Evolutionary conservation across 2,329 filamentous ascomycete genomes (phyloP).

Genomic region (Phaeosphaeria sp.): DNA sequence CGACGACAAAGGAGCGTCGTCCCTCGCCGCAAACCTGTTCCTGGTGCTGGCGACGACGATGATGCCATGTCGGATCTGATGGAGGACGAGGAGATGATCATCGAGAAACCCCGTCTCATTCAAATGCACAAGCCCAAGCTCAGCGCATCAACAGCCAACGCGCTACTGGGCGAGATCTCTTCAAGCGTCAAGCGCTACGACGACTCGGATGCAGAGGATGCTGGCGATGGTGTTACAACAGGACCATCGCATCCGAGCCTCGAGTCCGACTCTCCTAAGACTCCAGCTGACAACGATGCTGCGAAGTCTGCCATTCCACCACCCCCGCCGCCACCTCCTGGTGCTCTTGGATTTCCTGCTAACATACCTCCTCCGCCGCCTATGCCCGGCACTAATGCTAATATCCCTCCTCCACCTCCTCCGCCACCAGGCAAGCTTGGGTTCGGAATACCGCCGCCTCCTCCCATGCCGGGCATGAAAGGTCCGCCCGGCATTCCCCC

Average conservation of each 20-base stretch:
- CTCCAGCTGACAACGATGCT: conserved; percentile 64
- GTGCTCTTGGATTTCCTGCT: conserved; percentile 46
- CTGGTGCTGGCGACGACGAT: conserved; percentile 43
- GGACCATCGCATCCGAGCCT: conserved; percentile 78
- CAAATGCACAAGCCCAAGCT: conserved; percentile 77
- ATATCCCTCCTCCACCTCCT: conserved; percentile 55
- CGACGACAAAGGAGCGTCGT: conserved; percentile 52
- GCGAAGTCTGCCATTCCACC: conserved; percentile 51
- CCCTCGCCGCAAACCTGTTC: conserved; percentile 46
- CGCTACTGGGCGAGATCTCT: conserved; percentile 74
- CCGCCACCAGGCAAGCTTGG: conserved; percentile 57
- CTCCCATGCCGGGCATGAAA: conserved; percentile 55
- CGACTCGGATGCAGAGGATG: conserved; percentile 74
- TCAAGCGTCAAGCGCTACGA: conserved; percentile 77
- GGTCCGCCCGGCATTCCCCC: conserved; percentile 46
- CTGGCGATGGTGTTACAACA: conserved; percentile 72
- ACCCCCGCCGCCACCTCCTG: conserved; percentile 54
- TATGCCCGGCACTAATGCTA: conserved; percentile 54
- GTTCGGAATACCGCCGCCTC: conserved; percentile 53
- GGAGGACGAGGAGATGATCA: conserved; percentile 67
- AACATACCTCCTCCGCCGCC: conserved; percentile 54
- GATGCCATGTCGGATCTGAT: conserved; percentile 39
- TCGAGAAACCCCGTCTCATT: conserved; percentile 80
- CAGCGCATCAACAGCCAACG: conserved; percentile 67
- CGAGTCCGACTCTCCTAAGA: conserved; percentile 73